Percentiles rank a stretch among this genome's conserved stretches.
Conservation (phyloP, 2,329 filamentous ascomycete species). For the Aspergillus sp. region DNA sequence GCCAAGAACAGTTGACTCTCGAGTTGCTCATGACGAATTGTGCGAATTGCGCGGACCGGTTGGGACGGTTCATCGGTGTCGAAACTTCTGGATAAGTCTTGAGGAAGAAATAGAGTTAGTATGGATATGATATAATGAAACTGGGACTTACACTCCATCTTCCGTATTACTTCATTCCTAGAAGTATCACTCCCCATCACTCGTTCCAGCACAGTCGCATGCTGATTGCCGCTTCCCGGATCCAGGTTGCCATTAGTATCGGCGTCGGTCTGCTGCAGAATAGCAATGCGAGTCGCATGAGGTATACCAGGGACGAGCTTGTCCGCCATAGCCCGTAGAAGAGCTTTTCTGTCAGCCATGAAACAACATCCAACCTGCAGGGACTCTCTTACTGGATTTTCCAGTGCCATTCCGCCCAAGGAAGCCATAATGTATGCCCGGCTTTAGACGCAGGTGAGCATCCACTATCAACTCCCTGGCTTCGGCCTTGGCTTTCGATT, state of each 20-base stretch:
- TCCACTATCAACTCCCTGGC: slow-evolving; percentile 60
- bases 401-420: slow-evolving; percentile 75
- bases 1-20: slow-evolving; percentile 59
- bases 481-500: slow-evolving; percentile 48
- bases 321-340: slow-evolving; percentile 68
- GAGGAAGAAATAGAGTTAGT: not conserved
- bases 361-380: not conserved
- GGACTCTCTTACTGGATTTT: slow-evolving; percentile 58
- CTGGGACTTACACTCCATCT: slow-evolving; percentile 49
- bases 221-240: slow-evolving; percentile 5
- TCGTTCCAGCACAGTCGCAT: slow-evolving; percentile 56
- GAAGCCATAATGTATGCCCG: slow-evolving; percentile 67
- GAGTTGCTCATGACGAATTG: slow-evolving; percentile 56
- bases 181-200: slow-evolving; percentile 51
- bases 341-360: slow-evolving; percentile 39
- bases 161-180: slow-evolving; percentile 51
- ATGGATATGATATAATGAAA: not conserved
- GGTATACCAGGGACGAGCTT: slow-evolving; percentile 73
- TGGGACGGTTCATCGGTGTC: slow-evolving; percentile 52
- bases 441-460: slow-evolving; percentile 64
- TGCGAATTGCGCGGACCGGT: slow-evolving; percentile 55
- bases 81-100: slow-evolving; percentile 54
- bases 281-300: slow-evolving; percentile 56
- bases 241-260: slow-evolving; percentile 13
- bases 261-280: slow-evolving; percentile 60